Conservation (phyloP, 2,329 filamentous ascomycete genomes). For the Ceratocystis eucalypticola region DNA sequence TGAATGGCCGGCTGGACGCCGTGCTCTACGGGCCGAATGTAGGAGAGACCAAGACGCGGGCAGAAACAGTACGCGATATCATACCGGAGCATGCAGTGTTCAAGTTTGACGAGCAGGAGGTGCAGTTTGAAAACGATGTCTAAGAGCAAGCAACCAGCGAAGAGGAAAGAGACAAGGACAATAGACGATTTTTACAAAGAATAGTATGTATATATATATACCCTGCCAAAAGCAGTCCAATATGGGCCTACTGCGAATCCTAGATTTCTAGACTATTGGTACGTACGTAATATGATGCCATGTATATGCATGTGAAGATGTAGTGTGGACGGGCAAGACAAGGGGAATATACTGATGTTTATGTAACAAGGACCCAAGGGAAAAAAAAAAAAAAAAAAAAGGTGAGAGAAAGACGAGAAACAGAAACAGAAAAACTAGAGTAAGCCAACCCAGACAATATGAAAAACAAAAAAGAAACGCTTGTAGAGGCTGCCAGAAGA, state of each 20-base stretch:
- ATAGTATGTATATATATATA: constrained; percentile 1
- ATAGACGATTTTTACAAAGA: neutral
- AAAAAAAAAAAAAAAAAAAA: neutral
- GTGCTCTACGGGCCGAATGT: constrained; percentile 28
- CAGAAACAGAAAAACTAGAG: too few relatives aligned
- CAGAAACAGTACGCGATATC: constrained; percentile 33
- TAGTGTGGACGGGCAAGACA: neutral
- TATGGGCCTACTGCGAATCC: neutral
- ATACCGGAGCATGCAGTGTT: constrained; percentile 24
- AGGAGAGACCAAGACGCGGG: constrained; percentile 30
- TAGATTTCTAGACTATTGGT: neutral
- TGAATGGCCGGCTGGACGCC: constrained; percentile 39
- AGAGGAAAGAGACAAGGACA: neutral
- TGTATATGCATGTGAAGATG: constrained; percentile 19
- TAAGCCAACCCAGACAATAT: too few relatives aligned
- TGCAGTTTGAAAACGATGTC: constrained; percentile 16
- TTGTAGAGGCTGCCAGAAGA: neutral
- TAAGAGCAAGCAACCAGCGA: neutral
- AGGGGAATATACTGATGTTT: too few relatives aligned
- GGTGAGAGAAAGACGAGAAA: neutral
- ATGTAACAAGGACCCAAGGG: constrained; percentile 20
- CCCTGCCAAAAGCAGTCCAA: neutral
- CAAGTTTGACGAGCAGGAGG: constrained; percentile 15
- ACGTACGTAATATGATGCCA: neutral
- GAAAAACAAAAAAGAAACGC: constrained; percentile 6